These are phyloP conservation scores for Rhexocercosporidium sp. DNA, from an alignment of 2,329 filamentous ascomycete genomes.

Conservation along the genomic window DNA sequence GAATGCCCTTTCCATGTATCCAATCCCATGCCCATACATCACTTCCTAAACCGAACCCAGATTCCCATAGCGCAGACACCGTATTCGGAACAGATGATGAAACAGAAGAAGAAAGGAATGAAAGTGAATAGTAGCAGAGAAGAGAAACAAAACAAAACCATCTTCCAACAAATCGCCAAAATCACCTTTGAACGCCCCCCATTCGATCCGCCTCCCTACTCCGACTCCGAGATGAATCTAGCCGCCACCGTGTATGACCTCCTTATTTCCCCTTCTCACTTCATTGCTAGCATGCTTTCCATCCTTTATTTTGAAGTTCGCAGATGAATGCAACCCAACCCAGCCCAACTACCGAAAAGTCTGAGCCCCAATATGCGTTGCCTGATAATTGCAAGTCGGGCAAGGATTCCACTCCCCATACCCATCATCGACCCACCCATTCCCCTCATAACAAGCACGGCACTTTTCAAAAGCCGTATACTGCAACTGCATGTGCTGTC, in stretches of 20 bases:
- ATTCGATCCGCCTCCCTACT: slow-evolving; percentile 25
- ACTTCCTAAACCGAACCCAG: not conserved
- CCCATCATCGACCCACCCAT: slow-evolving; percentile 7
- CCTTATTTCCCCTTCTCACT: not conserved
- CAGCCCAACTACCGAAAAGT: not conserved
- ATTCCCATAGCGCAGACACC: not conserved
- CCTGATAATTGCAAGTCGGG: not conserved
- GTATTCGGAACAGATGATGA: not conserved
- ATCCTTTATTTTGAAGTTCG: not conserved
- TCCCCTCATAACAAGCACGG: not conserved
- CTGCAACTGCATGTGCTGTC: not conserved
- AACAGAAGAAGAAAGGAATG: not conserved
- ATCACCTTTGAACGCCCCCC: not conserved
- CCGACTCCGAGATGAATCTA: slow-evolving; percentile 23
- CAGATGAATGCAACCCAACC: not conserved
- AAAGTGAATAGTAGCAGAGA: not conserved
- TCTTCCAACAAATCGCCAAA: not conserved
- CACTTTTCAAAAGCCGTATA: not conserved
- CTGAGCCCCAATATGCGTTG: not conserved
- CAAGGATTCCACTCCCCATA: slow-evolving; percentile 14
- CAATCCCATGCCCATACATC: not conserved
- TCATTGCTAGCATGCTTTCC: not conserved
- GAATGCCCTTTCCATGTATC: not conserved
- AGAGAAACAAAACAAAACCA: not conserved
- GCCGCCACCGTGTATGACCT: not conserved